Conservation (phyloP, 2,329 filamentous ascomycete genomes). For the Cytospora paraplurivora region DNA sequence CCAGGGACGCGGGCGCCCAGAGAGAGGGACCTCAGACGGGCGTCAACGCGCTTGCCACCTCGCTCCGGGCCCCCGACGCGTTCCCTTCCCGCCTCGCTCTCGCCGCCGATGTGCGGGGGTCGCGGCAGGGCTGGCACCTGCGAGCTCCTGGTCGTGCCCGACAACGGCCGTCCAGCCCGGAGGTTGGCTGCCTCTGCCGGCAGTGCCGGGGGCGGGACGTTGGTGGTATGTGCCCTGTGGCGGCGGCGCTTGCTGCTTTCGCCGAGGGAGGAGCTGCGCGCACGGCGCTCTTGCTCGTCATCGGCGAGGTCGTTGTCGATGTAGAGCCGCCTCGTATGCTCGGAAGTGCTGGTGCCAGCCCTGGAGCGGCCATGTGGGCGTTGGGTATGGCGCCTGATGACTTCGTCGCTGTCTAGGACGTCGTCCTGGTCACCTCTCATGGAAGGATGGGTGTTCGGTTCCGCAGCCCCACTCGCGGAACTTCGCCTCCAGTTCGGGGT, state of each 20-base stretch:
- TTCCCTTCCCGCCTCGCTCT: constrained; percentile 9
- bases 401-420: constrained; percentile 16
- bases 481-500: not conserved
- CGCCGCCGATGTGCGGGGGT: not conserved
- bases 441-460: not conserved
- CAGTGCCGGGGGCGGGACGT: not conserved
- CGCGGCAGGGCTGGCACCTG: too few species aligned
- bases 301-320: not conserved
- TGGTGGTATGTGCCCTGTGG: not conserved
- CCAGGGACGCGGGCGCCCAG: not conserved
- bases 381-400: constrained; percentile 6
- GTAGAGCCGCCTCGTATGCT: constrained; percentile 17
- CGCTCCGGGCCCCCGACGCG: constrained; percentile 18
- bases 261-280: constrained; percentile 1
- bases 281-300: not conserved
- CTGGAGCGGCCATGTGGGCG: constrained; percentile 3
- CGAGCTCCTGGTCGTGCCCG: too few species aligned
- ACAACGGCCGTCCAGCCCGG: not conserved
- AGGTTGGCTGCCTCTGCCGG: not conserved
- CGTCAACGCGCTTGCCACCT: constrained; percentile 12
- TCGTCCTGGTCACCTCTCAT: not conserved
- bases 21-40: constrained; percentile 4
- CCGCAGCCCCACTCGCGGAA: not conserved
- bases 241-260: not conserved
- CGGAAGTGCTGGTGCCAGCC: constrained; percentile 11